Percentiles rank a stretch among this genome's conserved stretches.
These are phyloP conservation scores for Fusarium metavorans DNA, from an alignment of 2,329 filamentous ascomycete species.

Conservation along the genomic window DNA sequence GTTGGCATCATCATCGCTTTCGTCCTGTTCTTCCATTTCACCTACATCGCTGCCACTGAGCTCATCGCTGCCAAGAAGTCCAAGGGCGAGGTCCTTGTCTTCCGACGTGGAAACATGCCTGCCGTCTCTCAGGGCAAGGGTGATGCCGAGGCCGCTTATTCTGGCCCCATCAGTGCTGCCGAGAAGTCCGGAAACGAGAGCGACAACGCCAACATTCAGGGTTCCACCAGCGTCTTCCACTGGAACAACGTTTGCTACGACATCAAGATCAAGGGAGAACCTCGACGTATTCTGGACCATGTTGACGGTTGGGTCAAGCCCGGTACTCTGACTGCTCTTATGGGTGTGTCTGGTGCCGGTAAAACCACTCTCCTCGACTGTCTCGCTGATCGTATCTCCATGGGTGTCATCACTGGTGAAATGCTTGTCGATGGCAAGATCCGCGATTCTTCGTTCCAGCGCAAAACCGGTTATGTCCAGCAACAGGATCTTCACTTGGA, in stretches of 20 bases:
- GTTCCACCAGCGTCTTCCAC: slow-evolving; percentile 65
- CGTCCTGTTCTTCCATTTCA: slow-evolving; percentile 58
- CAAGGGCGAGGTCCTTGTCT: slow-evolving; percentile 72
- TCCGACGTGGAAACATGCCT: slow-evolving; percentile 58
- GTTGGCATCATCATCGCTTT: slow-evolving; percentile 68
- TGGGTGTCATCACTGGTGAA: slow-evolving; percentile 77
- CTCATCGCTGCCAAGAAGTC: slow-evolving; percentile 62
- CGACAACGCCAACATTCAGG: slow-evolving; percentile 39
- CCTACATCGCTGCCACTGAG: slow-evolving; percentile 65
- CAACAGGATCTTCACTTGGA: slow-evolving; percentile 68
- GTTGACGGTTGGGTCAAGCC: slow-evolving; percentile 83
- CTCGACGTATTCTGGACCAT: slow-evolving; percentile 74
- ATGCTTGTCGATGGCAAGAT: slow-evolving; percentile 78
- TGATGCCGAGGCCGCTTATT: slow-evolving; percentile 37
- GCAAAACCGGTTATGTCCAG: slow-evolving; percentile 78
- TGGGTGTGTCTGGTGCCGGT: slow-evolving; percentile 63
- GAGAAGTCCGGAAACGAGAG: slow-evolving; percentile 32
- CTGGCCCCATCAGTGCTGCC: slow-evolving; percentile 32
- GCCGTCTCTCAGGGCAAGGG: slow-evolving; percentile 23
- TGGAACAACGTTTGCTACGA: slow-evolving; percentile 82
- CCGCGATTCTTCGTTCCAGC: slow-evolving; percentile 75
- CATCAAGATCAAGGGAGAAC: slow-evolving; percentile 75
- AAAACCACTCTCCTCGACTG: slow-evolving; percentile 76
- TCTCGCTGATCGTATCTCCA: slow-evolving; percentile 76
- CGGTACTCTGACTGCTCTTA: slow-evolving; percentile 77